Conservation (phyloP, 2,329 filamentous ascomycete species). For the Microdochium nivale region DNA sequence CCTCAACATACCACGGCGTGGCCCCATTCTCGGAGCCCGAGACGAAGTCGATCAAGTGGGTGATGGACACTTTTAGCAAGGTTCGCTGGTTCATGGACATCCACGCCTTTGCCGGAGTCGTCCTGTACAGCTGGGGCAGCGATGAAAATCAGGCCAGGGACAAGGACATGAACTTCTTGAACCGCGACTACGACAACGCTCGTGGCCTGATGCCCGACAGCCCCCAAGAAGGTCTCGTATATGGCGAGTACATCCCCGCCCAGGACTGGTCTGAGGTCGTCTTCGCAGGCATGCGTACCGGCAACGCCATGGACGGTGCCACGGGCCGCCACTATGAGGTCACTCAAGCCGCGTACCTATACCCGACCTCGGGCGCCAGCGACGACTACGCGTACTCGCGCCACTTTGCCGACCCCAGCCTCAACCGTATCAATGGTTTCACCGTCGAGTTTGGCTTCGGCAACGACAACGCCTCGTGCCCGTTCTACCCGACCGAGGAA, state of each 20-base stretch:
- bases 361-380: conserved; percentile 35
- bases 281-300: conserved; percentile 23
- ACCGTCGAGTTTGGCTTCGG: conserved; percentile 85
- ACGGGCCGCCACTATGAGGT: conserved; percentile 26
- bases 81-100: conserved; percentile 51
- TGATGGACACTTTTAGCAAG: conserved; percentile 38
- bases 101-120: conserved; percentile 42
- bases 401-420: conserved; percentile 27
- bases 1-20: conserved; percentile 41
- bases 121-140: conserved; percentile 50
- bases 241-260: conserved; percentile 35
- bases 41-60: conserved; percentile 43
- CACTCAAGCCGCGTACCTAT: conserved; percentile 30
- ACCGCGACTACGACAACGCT: conserved; percentile 39
- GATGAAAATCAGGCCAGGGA: conserved; percentile 40
- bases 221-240: conserved; percentile 19
- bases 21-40: conserved; percentile 46
- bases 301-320: conserved; percentile 27
- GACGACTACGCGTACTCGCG: conserved; percentile 37
- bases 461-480: conserved; percentile 21
- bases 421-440: conserved; percentile 76
- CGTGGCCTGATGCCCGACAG: conserved; percentile 35
- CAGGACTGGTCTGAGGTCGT: conserved; percentile 25
- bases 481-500: conserved; percentile 35
- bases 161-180: conserved; percentile 40